phyloP scores from a whole-genome alignment of 1,139 yeast species.

The Taphrina flavorubra region DNA sequence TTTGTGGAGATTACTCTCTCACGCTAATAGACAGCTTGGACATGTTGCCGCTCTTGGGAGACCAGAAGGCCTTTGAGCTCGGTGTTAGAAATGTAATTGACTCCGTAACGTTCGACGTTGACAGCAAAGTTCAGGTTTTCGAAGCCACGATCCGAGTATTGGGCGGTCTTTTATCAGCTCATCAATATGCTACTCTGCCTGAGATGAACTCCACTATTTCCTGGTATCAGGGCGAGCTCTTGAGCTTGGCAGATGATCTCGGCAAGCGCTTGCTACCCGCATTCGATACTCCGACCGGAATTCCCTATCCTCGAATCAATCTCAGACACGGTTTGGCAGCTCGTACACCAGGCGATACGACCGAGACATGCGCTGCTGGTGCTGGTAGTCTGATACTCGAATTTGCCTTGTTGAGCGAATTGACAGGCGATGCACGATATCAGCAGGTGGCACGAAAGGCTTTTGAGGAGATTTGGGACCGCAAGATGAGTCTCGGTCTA shows the following conservation, averaged over 20 bases:
- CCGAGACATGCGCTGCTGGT: slow-evolving; percentile 89
- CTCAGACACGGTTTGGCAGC: slow-evolving; percentile 63
- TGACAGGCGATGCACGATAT: slow-evolving; percentile 81
- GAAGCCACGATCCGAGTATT: slow-evolving; percentile 94
- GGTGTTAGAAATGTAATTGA: slow-evolving; percentile 64
- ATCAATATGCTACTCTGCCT: slow-evolving; percentile 70
- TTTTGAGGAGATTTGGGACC: slow-evolving; percentile 72
- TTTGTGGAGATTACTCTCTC: slow-evolving; percentile 78
- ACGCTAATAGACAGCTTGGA: slow-evolving; percentile 82
- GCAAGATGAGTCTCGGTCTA: slow-evolving; percentile 66
- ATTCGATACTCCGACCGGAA: slow-evolving; percentile 48
- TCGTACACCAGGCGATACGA: slow-evolving; percentile 67
- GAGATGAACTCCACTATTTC: slow-evolving; percentile 67
- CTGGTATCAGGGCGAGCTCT: slow-evolving; percentile 58
- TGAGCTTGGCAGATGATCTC: slow-evolving; percentile 78
- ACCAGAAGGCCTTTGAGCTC: slow-evolving; percentile 61
- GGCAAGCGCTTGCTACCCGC: slow-evolving; percentile 57
- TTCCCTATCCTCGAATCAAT: slow-evolving; percentile 48
- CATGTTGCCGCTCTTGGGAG: slow-evolving; percentile 69
- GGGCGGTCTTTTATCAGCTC: slow-evolving; percentile 90
- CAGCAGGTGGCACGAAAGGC: slow-evolving; percentile 67
- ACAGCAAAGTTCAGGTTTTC: slow-evolving; percentile 78
- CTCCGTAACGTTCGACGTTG: slow-evolving; percentile 65
- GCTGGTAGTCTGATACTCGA: slow-evolving; percentile 87
- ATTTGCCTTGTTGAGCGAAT: slow-evolving; percentile 76